phyloP scores from a whole-genome alignment of 805 yeast species.

The Yamadazyma nakazawae region DNA sequence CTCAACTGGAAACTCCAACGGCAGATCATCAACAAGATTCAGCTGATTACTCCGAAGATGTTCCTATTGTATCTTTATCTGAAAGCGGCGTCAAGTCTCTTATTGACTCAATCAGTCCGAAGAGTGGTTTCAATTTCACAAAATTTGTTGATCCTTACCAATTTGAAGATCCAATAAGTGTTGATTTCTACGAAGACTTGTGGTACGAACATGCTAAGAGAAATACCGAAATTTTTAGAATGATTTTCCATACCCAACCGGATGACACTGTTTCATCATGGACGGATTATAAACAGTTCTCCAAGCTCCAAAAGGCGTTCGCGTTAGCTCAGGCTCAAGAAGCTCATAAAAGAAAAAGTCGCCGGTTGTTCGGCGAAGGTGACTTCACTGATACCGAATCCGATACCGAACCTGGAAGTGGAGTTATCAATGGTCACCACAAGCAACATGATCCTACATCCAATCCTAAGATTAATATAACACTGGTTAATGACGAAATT shows the following conservation, averaged over 20 bases:
- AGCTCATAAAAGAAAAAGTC: slow-evolving; percentile 25
- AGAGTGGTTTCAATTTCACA: slow-evolving; percentile 31
- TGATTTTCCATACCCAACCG: slow-evolving; percentile 92
- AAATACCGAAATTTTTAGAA: slow-evolving; percentile 76
- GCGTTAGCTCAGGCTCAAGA: slow-evolving; percentile 34
- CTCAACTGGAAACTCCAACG: slow-evolving; percentile 2
- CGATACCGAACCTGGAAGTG: slow-evolving; percentile 4
- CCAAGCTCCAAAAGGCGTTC: slow-evolving; percentile 60
- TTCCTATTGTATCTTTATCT: slow-evolving; percentile 43
- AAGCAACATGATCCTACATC: slow-evolving; percentile 21
- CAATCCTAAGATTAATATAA: slow-evolving; percentile 1
- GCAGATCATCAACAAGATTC: slow-evolving; percentile 5
- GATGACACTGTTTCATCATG: slow-evolving; percentile 88
- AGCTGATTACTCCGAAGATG: slow-evolving; percentile 18
- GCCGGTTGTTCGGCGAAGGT: slow-evolving; percentile 15
- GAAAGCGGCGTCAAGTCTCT: slow-evolving; percentile 42
- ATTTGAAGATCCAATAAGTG: slow-evolving; percentile 82
- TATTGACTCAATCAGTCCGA: slow-evolving; percentile 37
- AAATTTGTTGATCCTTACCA: slow-evolving; percentile 79
- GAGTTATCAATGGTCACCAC: slow-evolving; percentile 26
- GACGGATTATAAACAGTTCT: slow-evolving; percentile 79
- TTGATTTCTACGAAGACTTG: slow-evolving; percentile 77
- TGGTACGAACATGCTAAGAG: slow-evolving; percentile 83
- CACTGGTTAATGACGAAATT: background rate
- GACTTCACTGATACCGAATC: slow-evolving; percentile 14